phyloP scores from a whole-genome alignment of 768 basidiomycete species.

The Lepiota venenata region DNA sequence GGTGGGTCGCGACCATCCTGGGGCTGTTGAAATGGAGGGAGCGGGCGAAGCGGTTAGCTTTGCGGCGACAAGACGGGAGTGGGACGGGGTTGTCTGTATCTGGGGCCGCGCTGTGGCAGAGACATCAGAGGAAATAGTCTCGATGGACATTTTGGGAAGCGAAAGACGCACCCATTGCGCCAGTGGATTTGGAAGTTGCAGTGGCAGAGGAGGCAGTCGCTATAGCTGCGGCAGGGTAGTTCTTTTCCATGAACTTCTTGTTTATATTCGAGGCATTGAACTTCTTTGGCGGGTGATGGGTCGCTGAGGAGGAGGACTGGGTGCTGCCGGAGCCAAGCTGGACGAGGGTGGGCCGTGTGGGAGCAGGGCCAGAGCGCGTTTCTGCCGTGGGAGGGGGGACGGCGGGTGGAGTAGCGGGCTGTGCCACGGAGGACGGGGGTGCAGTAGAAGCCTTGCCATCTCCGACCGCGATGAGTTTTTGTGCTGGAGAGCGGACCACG shows the following conservation, averaged over 20 bases:
- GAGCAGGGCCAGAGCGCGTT: constrained; percentile 22
- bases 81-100: constrained; percentile 50
- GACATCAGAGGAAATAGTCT: constrained; percentile 3
- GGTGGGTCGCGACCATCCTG: constrained; percentile 77
- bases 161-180: constrained; percentile 47
- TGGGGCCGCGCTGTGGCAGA: constrained; percentile 51
- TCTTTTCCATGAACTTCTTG: constrained; percentile 96
- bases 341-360: constrained; percentile 42
- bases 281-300: constrained; percentile 67
- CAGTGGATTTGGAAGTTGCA: constrained; percentile 46
- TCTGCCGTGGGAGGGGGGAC: constrained; percentile 17
- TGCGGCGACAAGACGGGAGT: constrained; percentile 82
- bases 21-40: constrained; percentile 41
- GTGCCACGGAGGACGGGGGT: constrained; percentile 11
- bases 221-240: constrained; percentile 53
- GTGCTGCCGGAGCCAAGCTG: constrained; percentile 38
- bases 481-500: constrained; percentile 21
- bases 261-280: constrained; percentile 91
- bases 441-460: constrained; percentile 15
- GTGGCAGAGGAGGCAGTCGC: constrained; percentile 40
- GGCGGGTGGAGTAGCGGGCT: constrained; percentile 12
- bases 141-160: too few relatives aligned
- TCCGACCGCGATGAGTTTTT: constrained; percentile 17
- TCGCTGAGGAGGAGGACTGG: constrained; percentile 28
- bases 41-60: constrained; percentile 74